A percentile compares a stretch with the other conserved stretches of the same genome.
Conservation (phyloP, 495 filamentous ascomycete species). For the Penicillium tannophilum region DNA sequence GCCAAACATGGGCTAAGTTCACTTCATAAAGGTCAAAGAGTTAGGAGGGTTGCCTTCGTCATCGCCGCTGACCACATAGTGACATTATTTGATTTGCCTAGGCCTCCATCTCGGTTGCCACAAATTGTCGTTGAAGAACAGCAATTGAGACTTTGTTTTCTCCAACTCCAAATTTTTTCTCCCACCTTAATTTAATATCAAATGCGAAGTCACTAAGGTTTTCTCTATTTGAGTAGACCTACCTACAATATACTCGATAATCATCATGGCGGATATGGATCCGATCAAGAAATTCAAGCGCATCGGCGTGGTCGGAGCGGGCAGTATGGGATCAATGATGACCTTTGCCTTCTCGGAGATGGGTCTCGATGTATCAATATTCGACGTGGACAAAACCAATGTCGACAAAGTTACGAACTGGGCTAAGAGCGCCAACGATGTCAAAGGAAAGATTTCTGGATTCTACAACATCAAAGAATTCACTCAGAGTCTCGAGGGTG, state of each 20-base stretch:
- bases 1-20: neutral
- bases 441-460: conserved; percentile 37
- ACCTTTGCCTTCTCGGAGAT: conserved; percentile 65
- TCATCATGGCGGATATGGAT: conserved; percentile 23
- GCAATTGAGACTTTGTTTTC: neutral
- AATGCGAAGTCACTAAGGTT: neutral
- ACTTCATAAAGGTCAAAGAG: too few relatives aligned
- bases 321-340: conserved; percentile 69
- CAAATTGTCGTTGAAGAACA: conserved; percentile 18
- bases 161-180: neutral
- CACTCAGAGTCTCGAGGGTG: conserved; percentile 38
- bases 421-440: conserved; percentile 21
- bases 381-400: conserved; percentile 55
- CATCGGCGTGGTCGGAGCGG: conserved; percentile 65
- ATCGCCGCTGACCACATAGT: conserved; percentile 24
- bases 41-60: neutral
- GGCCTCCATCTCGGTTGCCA: conserved; percentile 20
- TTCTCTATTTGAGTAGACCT: neutral
- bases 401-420: conserved; percentile 43
- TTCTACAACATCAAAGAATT: conserved; percentile 45
- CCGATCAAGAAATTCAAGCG: conserved; percentile 38
- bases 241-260: neutral
- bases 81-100: conserved; percentile 12
- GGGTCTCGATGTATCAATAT: conserved; percentile 60
- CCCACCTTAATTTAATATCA: neutral